Base-by-base conservation (phyloP, 2,329 filamentous ascomycete species). In the Fusarium sterilihyphosum region DNA sequence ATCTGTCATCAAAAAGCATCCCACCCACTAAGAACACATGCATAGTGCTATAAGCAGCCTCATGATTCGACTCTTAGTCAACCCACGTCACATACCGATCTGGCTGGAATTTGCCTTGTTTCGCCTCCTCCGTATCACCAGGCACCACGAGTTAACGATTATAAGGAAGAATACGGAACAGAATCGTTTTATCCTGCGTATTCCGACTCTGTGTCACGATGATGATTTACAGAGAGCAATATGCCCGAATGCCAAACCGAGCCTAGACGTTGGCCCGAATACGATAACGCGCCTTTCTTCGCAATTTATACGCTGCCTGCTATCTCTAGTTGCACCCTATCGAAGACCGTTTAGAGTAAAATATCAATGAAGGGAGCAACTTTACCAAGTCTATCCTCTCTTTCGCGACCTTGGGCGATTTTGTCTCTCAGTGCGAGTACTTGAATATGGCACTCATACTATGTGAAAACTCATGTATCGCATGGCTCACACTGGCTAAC, bases 41-140 rank as follows among this genome's bases (percentile, higher is more conserved):
- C 9, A 43, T 26, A 16, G 22, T 54, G 49, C 18, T n/a, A 24
- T 35, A 24, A 40, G 17, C n/a, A 33, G 41, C 43, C 57, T 43
- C 46, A 33, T 67, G 67, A 62, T 46, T 29, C 22, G n/a, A 56
- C 17, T 44, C 22, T 56, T 56, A 50, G 67, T 54, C 60, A 70
- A 65, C 29, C 37, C 40, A 56, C 47, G 13, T 50, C 26, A 11
- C 7, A 16, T 7, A 17, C 17, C 35, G 22, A 53, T 17, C 17
- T 29, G 7, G 29, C 40, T 54, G 40, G 22, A 31, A 41, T 8
- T 35, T 40, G 20, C 31, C 12, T 17, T 38, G 29, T 41, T n/a
- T 13, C 22, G n/a, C 35, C n/a, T 16, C 8, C 12, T 31, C 37
- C 20, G 22, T 24, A 31, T 24, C 26, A 26, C 26, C 2, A 16